Evolutionary conservation across 2,329 filamentous ascomycete genomes (phyloP).

Genomic region (Clarireedia homoeocarpa): DNA sequence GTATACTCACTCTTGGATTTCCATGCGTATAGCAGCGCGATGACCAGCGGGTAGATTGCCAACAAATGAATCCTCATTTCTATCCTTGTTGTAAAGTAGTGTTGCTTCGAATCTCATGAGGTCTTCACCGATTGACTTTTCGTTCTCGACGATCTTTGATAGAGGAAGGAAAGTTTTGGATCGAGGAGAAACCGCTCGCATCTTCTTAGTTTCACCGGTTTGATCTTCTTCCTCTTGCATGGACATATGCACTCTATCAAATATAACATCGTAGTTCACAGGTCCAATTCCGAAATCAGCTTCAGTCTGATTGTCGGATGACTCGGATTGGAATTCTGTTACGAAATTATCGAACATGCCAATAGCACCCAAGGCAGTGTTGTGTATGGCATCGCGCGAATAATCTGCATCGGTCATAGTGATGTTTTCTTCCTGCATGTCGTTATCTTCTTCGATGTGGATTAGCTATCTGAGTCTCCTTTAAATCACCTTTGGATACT

Average conservation of each 20-base stretch:
- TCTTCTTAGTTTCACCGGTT: background rate
- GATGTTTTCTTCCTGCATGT: background rate
- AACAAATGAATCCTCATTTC: background rate
- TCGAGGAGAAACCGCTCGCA: background rate
- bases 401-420: background rate
- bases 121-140: background rate
- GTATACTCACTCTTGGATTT: background rate
- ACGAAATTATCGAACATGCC: background rate
- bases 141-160: background rate
- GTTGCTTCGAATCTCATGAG: background rate
- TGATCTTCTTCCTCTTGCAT: background rate
- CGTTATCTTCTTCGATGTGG: background rate
- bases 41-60: background rate
- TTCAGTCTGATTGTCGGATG: background rate
- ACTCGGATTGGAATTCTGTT: background rate
- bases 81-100: background rate
- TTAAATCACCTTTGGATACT: background rate
- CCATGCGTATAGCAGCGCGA: background rate
- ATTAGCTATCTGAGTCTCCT: background rate
- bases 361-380: background rate
- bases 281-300: background rate
- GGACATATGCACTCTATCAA: background rate
- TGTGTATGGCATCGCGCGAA: background rate
- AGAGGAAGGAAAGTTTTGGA: background rate
- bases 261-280: background rate